phyloP scores from a whole-genome alignment of 2,329 filamentous ascomycete genomes.

The Tympanopsis confertula region DNA sequence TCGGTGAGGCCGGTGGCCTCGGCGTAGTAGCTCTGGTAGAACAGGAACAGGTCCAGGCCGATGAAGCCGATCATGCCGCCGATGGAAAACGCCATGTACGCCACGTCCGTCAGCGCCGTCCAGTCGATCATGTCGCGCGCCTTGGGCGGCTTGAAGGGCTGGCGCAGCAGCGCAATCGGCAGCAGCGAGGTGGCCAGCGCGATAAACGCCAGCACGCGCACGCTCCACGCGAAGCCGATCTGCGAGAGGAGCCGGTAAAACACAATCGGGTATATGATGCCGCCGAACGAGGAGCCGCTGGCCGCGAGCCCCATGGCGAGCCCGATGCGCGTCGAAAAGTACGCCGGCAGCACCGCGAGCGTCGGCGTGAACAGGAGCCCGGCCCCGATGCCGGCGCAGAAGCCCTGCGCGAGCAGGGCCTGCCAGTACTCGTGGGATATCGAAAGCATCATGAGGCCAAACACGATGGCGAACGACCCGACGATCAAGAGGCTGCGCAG shows the following conservation, averaged over 20 bases:
- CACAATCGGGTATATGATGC: constrained; percentile 20
- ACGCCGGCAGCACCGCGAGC: constrained; percentile 17
- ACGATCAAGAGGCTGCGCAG: constrained; percentile 10
- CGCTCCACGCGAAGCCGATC: constrained; percentile 7
- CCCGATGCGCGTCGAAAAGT: constrained; percentile 16
- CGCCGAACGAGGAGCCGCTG: constrained; percentile 17
- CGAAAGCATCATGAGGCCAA: constrained; percentile 16
- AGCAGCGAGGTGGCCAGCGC: constrained; percentile 6
- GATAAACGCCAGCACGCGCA: constrained; percentile 4
- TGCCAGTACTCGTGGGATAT: constrained; percentile 16
- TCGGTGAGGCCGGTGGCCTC: constrained; percentile 12
- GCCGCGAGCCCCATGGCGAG: constrained; percentile 16
- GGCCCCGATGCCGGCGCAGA: constrained; percentile 18
- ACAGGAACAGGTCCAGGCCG: constrained; percentile 18
- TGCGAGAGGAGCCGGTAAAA: constrained; percentile 15
- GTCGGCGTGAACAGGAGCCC: constrained; percentile 20
- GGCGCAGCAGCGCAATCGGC: constrained; percentile 7
- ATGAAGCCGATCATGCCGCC: constrained; percentile 17
- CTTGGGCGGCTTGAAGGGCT: constrained; percentile 16
- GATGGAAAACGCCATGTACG: constrained; percentile 16
- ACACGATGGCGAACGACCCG: constrained; percentile 13
- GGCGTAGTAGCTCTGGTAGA: constrained; percentile 20
- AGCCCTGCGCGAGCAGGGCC: constrained; percentile 20
- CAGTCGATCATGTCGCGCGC: constrained; percentile 18
- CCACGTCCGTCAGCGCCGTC: constrained; percentile 18